phyloP scores from a whole-genome alignment of 345 rosid species.

The Salix suchowensis region DNA sequence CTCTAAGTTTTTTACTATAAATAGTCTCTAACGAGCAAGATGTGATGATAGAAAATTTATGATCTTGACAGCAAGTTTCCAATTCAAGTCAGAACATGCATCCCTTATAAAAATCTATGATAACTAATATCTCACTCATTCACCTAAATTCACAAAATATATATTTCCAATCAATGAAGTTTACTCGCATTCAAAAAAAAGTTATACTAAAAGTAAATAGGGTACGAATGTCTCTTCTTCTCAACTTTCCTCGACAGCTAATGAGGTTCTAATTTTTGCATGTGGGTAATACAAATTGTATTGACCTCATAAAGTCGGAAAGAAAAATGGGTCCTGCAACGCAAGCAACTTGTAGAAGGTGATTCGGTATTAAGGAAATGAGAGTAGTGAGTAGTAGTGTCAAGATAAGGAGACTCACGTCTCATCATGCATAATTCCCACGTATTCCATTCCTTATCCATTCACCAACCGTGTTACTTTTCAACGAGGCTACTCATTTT shows the following conservation, averaged over 20 bases:
- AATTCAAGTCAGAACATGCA: fast-evolving
- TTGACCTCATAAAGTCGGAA: no score
- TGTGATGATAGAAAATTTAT: fast-evolving
- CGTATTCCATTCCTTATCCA: slow-evolving; percentile 35
- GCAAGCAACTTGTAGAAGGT: not conserved
- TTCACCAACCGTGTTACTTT: slow-evolving; percentile 16
- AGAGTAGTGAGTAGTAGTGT: not conserved
- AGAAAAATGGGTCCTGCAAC: not conserved
- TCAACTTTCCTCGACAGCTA: not conserved
- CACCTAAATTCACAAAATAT: no score
- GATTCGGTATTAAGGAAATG: not conserved
- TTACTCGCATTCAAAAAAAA: no score
- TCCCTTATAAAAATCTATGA: fast-evolving
- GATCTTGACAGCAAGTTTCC: fast-evolving
- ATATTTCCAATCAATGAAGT: fast-evolving
- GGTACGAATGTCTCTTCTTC: not conserved
- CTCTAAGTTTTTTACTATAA: no score
- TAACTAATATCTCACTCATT: fast-evolving
- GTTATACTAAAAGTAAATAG: no score
- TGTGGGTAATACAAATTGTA: not conserved
- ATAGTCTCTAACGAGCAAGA: no score
- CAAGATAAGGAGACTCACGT: slow-evolving; percentile 26
- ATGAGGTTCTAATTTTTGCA: not conserved
- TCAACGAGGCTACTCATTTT: not conserved
- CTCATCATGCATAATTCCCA: slow-evolving; percentile 16